Percentiles rank a stretch among this genome's conserved stretches.
phyloP scores from a whole-genome alignment of 306 rosid species.

The Arachis stenosperma region DNA sequence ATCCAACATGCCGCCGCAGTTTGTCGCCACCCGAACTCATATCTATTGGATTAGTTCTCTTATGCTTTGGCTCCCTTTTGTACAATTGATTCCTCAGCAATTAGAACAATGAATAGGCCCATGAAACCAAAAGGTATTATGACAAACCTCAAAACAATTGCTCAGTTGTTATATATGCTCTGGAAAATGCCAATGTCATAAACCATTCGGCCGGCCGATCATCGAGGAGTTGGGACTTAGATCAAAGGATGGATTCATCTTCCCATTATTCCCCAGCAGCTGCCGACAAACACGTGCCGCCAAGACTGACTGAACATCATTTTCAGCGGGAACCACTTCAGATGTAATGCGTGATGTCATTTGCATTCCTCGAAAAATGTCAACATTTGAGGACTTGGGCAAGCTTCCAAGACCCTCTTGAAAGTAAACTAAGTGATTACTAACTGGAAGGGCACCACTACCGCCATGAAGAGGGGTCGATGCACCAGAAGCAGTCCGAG shows the following conservation, averaged over 20 bases:
- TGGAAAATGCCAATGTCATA: conserved; percentile 46
- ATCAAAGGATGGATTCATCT: conserved; percentile 61
- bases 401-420: conserved; percentile 72
- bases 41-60: conserved; percentile 50
- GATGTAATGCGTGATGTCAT: conserved; percentile 60
- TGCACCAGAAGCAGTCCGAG: conserved; percentile 83
- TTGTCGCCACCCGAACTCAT: conserved; percentile 43
- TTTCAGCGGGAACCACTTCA: conserved; percentile 59
- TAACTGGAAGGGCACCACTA: conserved; percentile 70
- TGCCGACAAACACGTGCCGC: conserved; percentile 85
- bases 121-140: conserved; percentile 36
- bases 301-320: conserved; percentile 75
- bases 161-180: conserved; percentile 12
- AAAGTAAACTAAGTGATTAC: conserved; percentile 55
- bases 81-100: conserved; percentile 53
- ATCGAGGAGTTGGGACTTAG: conserved; percentile 65
- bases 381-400: conserved; percentile 64
- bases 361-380: conserved; percentile 76
- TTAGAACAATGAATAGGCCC: conserved; percentile 40
- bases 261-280: conserved; percentile 70
- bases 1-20: conserved; percentile 40
- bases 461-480: conserved; percentile 81
- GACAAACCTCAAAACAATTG: conserved; percentile 34
- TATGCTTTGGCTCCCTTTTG: conserved; percentile 49
- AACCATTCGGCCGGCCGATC: conserved; percentile 60